Base-by-base conservation (phyloP, 306 rosid species). In the Oemleria cerasiformis region DNA sequence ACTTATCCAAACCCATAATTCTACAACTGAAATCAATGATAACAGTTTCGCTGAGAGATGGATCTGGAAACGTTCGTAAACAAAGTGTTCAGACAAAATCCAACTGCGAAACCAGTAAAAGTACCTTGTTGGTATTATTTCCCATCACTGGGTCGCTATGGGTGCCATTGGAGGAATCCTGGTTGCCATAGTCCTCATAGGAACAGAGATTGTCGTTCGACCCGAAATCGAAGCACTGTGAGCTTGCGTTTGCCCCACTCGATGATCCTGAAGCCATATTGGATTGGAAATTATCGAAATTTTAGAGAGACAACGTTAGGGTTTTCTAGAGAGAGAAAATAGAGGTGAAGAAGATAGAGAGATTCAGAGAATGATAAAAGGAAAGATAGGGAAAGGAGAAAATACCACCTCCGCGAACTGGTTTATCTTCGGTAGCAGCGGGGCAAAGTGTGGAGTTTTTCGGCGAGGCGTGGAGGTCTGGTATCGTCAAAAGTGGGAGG, bases 261-360 rank as follows among this genome's bases (percentile, higher is more conserved):
- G 91, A 81, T 0, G 97, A 94, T 75, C 98, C 98, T 63, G 98
- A 91, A 63, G 95, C 96, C 98, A 92, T 92, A 53, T 47, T 63
- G n/a, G n/a, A n/a, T n/a, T n/a, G 51, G 49, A n/a, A 54, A 8
- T 17, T 74, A 82, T 73, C 56, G 34, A 34, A 30, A 50, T 14
- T 15, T 17, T 8, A 25, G 76, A 23, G 61, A 63, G 43, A 43
- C 48, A 69, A n/a, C n/a, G n/a, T n/a, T n/a, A n/a, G n/a, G n/a
- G n/a, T n/a, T n/a, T n/a, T n/a, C n/a, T n/a, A n/a, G n/a, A n/a
- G n/a, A n/a, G n/a, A n/a, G n/a, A n/a, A n/a, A n/a, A n/a, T n/a
- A n/a, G n/a, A n/a, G n/a, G n/a, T n/a, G n/a, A n/a, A n/a, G n/a
- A n/a, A n/a, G n/a, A n/a, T n/a, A n/a, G n/a, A n/a, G n/a, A n/a